Evolutionary conservation across 1,284 basidiomycete species (phyloP).

Genomic region (Tranzscheliella williamsii): DNA sequence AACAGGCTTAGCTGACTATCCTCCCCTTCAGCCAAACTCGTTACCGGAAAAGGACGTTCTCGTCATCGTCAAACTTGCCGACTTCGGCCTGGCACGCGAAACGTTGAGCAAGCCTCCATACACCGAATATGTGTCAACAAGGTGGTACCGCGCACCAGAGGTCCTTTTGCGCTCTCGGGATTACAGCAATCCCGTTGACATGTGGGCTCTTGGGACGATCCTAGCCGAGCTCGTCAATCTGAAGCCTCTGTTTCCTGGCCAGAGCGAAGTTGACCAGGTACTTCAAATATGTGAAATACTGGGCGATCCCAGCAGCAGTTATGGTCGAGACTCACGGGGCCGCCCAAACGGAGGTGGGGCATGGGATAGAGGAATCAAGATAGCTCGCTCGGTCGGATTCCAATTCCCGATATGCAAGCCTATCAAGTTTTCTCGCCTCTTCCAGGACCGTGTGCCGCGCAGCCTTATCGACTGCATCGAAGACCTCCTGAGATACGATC

Average conservation of each 20-base stretch:
- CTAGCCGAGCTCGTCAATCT: conserved; percentile 95
- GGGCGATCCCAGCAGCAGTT: conserved; percentile 85
- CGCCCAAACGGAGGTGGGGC: conserved; percentile 79
- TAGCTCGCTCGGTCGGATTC: conserved; percentile 86
- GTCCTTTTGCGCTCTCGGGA: conserved; percentile 86
- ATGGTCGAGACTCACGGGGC: conserved; percentile 75
- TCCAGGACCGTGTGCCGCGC: conserved; percentile 76
- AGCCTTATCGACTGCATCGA: conserved; percentile 88
- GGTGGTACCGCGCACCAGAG: conserved; percentile 99
- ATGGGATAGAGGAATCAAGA: conserved; percentile 81
- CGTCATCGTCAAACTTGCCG: conserved; percentile 95
- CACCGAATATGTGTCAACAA: conserved; percentile 96
- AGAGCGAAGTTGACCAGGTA: conserved; percentile 90
- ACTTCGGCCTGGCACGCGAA: conserved; percentile 95
- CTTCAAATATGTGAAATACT: conserved; percentile 84
- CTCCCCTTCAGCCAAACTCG: conserved; percentile 57
- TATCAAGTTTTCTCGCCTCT: conserved; percentile 74
- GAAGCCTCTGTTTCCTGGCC: conserved; percentile 96
- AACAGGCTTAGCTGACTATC: conserved; percentile 91
- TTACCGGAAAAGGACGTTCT: conserved; percentile 83
- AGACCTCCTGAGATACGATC: conserved; percentile 89
- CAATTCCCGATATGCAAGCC: conserved; percentile 83
- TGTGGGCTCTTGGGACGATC: conserved; percentile 99
- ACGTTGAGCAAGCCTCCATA: conserved; percentile 87
- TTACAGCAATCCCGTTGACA: conserved; percentile 95